These are phyloP conservation scores for Arxiozyma bovina DNA, from an alignment of 1,139 yeast species.

Conservation along the genomic window DNA sequence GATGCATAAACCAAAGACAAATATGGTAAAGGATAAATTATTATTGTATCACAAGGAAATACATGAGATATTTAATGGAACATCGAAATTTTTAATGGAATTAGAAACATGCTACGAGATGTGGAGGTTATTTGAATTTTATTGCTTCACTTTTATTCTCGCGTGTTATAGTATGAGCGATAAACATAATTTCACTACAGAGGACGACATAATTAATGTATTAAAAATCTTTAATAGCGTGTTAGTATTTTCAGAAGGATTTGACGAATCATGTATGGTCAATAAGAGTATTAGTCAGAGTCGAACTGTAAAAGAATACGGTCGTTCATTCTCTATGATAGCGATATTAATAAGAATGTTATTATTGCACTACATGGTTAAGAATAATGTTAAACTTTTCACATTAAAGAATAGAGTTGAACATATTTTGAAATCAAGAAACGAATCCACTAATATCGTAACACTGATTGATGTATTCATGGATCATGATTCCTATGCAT, in stretches of 20 bases:
- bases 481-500: slow-evolving; percentile 21
- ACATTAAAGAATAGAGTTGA: background rate
- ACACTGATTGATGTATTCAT: slow-evolving; percentile 15
- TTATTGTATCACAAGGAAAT: slow-evolving; percentile 1
- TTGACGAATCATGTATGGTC: background rate
- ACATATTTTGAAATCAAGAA: background rate
- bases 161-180: background rate
- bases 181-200: slow-evolving; percentile 4
- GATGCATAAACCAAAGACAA: slow-evolving; percentile 3
- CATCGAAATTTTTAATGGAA: background rate
- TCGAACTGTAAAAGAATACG: slow-evolving; percentile 12
- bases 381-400: background rate
- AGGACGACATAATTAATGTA: slow-evolving; percentile 12
- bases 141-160: background rate
- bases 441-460: slow-evolving; percentile 10
- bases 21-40: background rate
- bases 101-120: slow-evolving; percentile 7
- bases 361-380: slow-evolving; percentile 16
- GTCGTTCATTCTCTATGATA: slow-evolving; percentile 14
- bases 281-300: slow-evolving; percentile 6
- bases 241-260: slow-evolving; percentile 2
- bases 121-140: slow-evolving; percentile 6
- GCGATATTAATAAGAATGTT: slow-evolving; percentile 16
- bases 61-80: slow-evolving; percentile 5
- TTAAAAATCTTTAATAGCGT: slow-evolving; percentile 16